These are phyloP conservation scores for Naganishia sp. DNA, from an alignment of 1,284 basidiomycete genomes.

Conservation along the genomic window DNA sequence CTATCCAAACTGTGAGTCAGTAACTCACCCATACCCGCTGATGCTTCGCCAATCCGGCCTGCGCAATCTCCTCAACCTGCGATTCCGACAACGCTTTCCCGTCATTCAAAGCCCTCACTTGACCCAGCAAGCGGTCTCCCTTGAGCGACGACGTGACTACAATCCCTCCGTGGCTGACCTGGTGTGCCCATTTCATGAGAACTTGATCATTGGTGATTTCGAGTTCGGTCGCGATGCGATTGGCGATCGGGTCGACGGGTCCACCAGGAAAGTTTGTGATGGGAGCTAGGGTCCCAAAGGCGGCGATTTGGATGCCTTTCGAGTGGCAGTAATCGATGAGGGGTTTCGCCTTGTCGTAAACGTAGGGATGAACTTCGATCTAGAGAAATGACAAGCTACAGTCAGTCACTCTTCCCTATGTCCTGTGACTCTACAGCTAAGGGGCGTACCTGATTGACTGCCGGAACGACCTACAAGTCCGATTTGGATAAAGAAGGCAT, in stretches of 20 bases:
- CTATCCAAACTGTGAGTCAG: too few species aligned
- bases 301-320: slow-evolving; percentile 65
- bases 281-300: slow-evolving; percentile 61
- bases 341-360: slow-evolving; percentile 64
- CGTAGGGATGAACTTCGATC: slow-evolving; percentile 81
- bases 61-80: background rate
- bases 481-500: background rate
- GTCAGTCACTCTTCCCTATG: too few species aligned
- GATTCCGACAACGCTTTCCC: slow-evolving; percentile 41
- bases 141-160: slow-evolving; percentile 49
- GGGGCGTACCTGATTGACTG: slow-evolving; percentile 61
- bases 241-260: slow-evolving; percentile 60
- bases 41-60: slow-evolving; percentile 36
- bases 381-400: background rate
- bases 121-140: slow-evolving; percentile 11
- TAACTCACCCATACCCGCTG: slow-evolving; percentile 40
- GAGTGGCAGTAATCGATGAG: slow-evolving; percentile 61
- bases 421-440: slow-evolving; percentile 30
- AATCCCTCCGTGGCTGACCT: slow-evolving; percentile 51
- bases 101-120: slow-evolving; percentile 27
- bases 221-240: slow-evolving; percentile 56
- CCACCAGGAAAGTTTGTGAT: slow-evolving; percentile 58
- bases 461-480: slow-evolving; percentile 61
- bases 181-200: slow-evolving; percentile 48
- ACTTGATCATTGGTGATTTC: slow-evolving; percentile 45